Evolutionary conservation across 2,329 filamentous ascomycete genomes (phyloP), one percentile per base, ranked within the genome.

Genomic region (Hawksworthiomyces lignivorus): DNA sequence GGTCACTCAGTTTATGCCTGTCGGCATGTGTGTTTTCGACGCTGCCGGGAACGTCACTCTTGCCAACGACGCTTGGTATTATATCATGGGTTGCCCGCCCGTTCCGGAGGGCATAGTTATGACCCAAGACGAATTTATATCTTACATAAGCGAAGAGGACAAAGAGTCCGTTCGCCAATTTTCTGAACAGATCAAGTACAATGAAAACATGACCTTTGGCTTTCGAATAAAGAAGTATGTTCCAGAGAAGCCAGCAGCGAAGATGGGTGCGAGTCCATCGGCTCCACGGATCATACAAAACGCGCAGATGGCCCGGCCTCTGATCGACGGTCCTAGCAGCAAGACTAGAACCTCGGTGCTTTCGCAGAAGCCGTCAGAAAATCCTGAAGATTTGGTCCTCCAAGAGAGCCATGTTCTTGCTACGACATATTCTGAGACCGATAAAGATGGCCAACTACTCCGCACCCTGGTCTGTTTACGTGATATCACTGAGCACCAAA

Each of bases 21-120:
- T 85, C 1, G 84, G 83, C 15, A 80, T 87, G 62, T 84, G 81
- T 53, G 83, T 87, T 45, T 76, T 80, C 10, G 75, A 84, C 53
- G 67, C 70, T 2, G 64, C 72, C 36, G 83, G 82, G 11, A 72
- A 73, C 29, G 74, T 87, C 44, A 76, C 72, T 1, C 87, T 82
- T 55, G 82, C 80, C 46, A 88, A 88, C 52, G 75, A 84, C 37
- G 77, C 80, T 8, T 87, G 70, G 65, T 67, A 72, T 50, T 64
- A 66, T 29, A 72, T 76, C 27, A 73, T 69, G 1, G 69, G 70
- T 1, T 62, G 65, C 35, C 56, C 64, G 20, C 49, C 52, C 18
- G 28, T 57, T 50, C 46, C 29, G 4, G 17, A 29, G 6, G 39
- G 18, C 19, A 22, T 34, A 12, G 21, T 42, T 2, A 41, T 49